Conservation (phyloP, 441 rosid genomes). For the Biscutella auriculata region DNA sequence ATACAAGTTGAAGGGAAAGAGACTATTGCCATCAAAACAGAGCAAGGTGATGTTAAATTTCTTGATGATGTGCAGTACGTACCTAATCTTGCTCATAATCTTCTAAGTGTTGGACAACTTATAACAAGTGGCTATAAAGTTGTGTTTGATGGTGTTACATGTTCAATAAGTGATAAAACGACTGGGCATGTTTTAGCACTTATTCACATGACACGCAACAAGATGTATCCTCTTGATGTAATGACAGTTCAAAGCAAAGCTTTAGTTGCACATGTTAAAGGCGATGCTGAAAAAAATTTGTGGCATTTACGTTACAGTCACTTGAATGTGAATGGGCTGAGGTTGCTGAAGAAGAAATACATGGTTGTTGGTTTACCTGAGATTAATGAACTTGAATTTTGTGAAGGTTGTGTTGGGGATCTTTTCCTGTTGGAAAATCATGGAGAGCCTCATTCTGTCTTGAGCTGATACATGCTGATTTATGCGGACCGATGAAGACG, state of each 20-base stretch:
- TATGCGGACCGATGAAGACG: background rate
- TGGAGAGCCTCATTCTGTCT: background rate
- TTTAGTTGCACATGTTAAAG: background rate
- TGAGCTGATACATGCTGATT: background rate
- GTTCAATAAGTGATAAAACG: background rate
- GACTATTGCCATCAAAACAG: background rate
- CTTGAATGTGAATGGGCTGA: background rate
- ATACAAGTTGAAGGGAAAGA: background rate
- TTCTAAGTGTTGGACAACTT: background rate
- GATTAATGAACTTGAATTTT: background rate
- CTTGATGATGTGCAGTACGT: background rate
- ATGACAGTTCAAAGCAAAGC: background rate
- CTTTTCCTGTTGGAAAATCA: too few relatives aligned
- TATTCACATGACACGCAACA: background rate
- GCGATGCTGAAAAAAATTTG: background rate
- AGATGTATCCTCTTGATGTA: background rate
- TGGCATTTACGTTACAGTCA: background rate
- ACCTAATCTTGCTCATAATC: background rate
- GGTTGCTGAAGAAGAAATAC: background rate
- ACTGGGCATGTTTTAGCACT: background rate
- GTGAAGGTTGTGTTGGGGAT: background rate
- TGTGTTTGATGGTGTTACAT: background rate
- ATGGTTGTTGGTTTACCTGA: background rate
- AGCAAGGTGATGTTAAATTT: background rate
- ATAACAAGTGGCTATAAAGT: background rate